phyloP scores from a whole-genome alignment of 306 rosid genomes.

The Luffa acutangula region DNA sequence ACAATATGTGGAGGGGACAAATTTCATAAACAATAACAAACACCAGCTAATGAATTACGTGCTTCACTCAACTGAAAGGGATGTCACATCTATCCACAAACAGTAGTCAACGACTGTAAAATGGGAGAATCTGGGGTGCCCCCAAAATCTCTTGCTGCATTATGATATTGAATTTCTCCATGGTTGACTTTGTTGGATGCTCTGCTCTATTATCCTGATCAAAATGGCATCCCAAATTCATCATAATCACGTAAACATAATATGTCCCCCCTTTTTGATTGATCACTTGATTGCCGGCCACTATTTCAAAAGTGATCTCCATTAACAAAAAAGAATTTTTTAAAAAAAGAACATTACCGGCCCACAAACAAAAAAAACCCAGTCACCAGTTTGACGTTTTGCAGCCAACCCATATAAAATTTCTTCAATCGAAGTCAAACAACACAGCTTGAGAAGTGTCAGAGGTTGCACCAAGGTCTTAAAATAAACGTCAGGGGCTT shows the following conservation, averaged over 20 bases:
- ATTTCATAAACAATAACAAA: neutral
- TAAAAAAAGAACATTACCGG: neutral
- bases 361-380: neutral
- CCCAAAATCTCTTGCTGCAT: neutral
- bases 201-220: neutral
- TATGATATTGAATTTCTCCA: neutral
- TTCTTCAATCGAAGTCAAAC: neutral
- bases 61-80: conserved; percentile 7
- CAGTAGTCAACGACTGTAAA: conserved; percentile 9
- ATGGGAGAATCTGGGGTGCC: neutral
- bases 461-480: neutral
- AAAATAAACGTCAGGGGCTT: neutral
- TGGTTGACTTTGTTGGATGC: neutral
- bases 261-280: neutral
- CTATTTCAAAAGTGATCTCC: conserved; percentile 9
- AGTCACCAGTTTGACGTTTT: neutral
- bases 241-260: conserved; percentile 4
- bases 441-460: neutral
- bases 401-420: neutral
- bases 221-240: conserved; percentile 5
- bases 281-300: conserved; percentile 5
- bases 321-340: neutral
- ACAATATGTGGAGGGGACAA: conserved; percentile 6
- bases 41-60: conserved; percentile 5
- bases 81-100: conserved; percentile 2